These are phyloP conservation scores for Porcisia hertigi DNA, from an alignment of 208 protist genomes.

Conservation along the genomic window DNA sequence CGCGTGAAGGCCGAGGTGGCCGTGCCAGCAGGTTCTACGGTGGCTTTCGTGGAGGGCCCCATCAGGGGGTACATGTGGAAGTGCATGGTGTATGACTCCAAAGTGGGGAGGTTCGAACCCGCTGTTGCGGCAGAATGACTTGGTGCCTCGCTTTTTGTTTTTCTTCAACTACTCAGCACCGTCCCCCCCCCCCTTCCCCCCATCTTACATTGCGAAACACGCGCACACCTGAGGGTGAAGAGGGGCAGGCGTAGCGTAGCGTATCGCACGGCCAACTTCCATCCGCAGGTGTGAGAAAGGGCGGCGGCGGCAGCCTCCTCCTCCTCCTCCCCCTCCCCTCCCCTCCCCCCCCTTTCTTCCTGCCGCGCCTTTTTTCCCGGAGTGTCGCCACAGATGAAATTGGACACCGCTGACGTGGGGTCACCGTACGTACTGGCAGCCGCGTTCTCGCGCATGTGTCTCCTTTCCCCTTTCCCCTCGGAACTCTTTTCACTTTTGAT, in stretches of 20 bases:
- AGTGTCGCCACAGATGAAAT: no score
- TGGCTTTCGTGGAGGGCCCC: constrained; percentile 36
- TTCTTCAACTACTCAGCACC: neutral
- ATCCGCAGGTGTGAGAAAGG: neutral
- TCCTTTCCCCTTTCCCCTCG: neutral
- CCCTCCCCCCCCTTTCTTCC: neutral
- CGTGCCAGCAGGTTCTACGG: constrained; percentile 27
- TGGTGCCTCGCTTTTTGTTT: neutral
- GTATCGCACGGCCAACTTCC: neutral
- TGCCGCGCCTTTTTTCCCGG: no score
- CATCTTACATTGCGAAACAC: neutral
- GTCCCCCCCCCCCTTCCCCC: neutral
- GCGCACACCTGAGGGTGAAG: no score
- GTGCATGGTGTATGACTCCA: constrained; percentile 31
- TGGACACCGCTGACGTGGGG: no score
- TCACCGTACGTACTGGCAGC: no score
- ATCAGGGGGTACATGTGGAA: constrained; percentile 48
- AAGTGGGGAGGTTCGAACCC: constrained; percentile 26
- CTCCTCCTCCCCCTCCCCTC: neutral
- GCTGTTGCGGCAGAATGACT: constrained; percentile 4
- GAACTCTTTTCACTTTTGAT: neutral
- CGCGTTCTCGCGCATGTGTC: neutral
- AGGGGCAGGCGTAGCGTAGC: neutral
- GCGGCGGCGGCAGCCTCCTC: no score
- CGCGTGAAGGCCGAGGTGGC: constrained; percentile 18